A percentile compares a stretch with the other conserved stretches of the same genome.
Conservation (phyloP, 106 monocot genomes). For the Apostasia shenzhenica region DNA sequence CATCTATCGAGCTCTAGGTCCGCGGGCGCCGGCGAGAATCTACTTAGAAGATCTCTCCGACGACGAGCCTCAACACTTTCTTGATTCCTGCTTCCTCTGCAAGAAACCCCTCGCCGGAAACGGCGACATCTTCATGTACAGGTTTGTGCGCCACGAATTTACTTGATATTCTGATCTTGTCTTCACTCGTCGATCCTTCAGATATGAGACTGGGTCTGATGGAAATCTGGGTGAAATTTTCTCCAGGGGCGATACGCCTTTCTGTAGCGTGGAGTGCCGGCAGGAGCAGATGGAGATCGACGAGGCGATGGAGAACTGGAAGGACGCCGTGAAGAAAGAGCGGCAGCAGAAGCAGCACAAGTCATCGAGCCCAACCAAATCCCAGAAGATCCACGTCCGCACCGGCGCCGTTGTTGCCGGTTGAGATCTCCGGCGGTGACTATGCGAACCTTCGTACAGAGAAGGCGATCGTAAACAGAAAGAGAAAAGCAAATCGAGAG, state of each 20-base stretch:
- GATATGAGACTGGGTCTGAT: not conserved
- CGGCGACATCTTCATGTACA: slow-evolving; percentile 87
- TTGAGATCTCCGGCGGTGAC: not conserved
- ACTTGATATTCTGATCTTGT: not conserved
- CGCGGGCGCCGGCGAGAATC: slow-evolving; percentile 5
- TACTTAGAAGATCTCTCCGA: slow-evolving; percentile 20
- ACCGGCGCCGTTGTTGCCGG: slow-evolving; percentile 1
- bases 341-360: not conserved
- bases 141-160: slow-evolving; percentile 18
- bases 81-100: slow-evolving; percentile 76
- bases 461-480: too few relatives aligned
- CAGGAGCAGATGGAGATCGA: slow-evolving; percentile 39
- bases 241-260: slow-evolving; percentile 31
- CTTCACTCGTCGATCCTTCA: not conserved
- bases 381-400: not conserved
- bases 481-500: too few relatives aligned
- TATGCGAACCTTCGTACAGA: too few relatives aligned
- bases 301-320: slow-evolving; percentile 6
- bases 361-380: not conserved
- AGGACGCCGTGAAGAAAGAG: not conserved
- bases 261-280: slow-evolving; percentile 54
- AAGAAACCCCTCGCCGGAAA: slow-evolving; percentile 44
- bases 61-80: slow-evolving; percentile 37
- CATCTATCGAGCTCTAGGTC: not conserved
- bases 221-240: not conserved